Percentiles rank a stretch among this genome's conserved stretches.
These are phyloP conservation scores for Oxytropis ochrocephala DNA, from an alignment of 306 rosid genomes.

Conservation along the genomic window DNA sequence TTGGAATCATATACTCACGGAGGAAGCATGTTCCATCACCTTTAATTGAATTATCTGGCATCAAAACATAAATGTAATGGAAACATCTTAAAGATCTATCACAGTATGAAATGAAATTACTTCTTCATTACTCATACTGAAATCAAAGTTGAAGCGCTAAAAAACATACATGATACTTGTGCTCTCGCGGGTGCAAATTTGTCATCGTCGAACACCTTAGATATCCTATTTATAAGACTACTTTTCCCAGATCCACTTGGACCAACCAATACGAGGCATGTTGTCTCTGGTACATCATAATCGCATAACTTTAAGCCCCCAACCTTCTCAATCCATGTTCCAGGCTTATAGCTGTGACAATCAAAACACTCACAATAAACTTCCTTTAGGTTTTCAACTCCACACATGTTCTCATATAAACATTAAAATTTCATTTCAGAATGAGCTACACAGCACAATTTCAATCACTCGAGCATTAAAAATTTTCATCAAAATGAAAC, in stretches of 20 bases:
- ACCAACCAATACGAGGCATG: constrained; percentile 68
- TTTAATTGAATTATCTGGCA: constrained; percentile 51
- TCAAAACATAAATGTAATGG: not conserved
- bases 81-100: constrained; percentile 3
- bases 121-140: constrained; percentile 4
- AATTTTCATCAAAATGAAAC: not conserved
- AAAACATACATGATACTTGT: constrained; percentile 71
- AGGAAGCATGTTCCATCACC: constrained; percentile 86
- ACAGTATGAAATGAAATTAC: not conserved
- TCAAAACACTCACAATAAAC: constrained; percentile 8
- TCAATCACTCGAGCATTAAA: not conserved
- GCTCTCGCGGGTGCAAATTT: constrained; percentile 62
- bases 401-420: not conserved
- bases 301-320: constrained; percentile 42
- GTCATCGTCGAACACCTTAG: constrained; percentile 62
- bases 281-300: constrained; percentile 71
- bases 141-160: not conserved
- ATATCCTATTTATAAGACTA: constrained; percentile 79
- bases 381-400: not conserved
- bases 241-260: constrained; percentile 85
- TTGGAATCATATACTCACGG: constrained; percentile 74
- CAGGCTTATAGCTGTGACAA: constrained; percentile 67
- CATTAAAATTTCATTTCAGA: not conserved
- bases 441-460: not conserved
- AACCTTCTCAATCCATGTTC: constrained; percentile 56